These are phyloP conservation scores for Xylaria nigripes DNA, from an alignment of 495 filamentous ascomycete species.

Conservation along the genomic window DNA sequence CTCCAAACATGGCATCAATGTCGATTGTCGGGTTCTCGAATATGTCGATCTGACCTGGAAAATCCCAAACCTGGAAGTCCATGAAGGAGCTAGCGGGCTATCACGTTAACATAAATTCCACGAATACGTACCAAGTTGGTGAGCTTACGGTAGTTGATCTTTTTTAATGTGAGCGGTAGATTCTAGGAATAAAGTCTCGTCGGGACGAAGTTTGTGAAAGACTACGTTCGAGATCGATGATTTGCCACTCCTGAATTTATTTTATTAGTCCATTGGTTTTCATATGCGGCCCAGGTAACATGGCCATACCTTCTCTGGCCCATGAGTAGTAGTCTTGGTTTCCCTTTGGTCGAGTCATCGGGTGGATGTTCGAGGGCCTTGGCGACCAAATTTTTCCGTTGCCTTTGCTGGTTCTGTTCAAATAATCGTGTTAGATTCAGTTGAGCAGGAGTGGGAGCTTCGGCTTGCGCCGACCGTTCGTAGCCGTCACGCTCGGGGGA, in stretches of 20 bases:
- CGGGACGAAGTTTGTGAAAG: slow-evolving; percentile 92
- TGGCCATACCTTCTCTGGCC: slow-evolving; percentile 74
- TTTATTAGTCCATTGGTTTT: slow-evolving; percentile 8
- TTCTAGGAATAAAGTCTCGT: slow-evolving; percentile 89
- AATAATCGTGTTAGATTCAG: slow-evolving; percentile 49
- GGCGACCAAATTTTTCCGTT: slow-evolving; percentile 33
- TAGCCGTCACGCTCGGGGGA: slow-evolving; percentile 16
- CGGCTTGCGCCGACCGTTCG: slow-evolving; percentile 17
- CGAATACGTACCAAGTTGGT: background rate
- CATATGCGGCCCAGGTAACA: background rate
- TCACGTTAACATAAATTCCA: background rate
- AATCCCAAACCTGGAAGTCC: slow-evolving; percentile 98
- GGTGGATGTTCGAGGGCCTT: slow-evolving; percentile 34
- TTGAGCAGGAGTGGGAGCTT: slow-evolving; percentile 38
- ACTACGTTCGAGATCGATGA: slow-evolving; percentile 97
- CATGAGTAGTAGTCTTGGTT: slow-evolving; percentile 88
- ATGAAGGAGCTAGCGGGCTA: slow-evolving; percentile 69
- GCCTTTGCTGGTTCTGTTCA: slow-evolving; percentile 46
- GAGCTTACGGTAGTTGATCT: slow-evolving; percentile 72
- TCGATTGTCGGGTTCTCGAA: slow-evolving; percentile 74
- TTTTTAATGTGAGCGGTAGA: slow-evolving; percentile 89
- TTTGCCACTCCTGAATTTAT: slow-evolving; percentile 70
- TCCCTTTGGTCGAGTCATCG: slow-evolving; percentile 44
- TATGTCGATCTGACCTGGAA: slow-evolving; percentile 88
- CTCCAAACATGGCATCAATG: slow-evolving; percentile 84